Evolutionary conservation across 2,329 filamentous ascomycete genomes (phyloP), one percentile per base, ranked within the genome.

Genomic region (Fonsecaea erecta): DNA sequence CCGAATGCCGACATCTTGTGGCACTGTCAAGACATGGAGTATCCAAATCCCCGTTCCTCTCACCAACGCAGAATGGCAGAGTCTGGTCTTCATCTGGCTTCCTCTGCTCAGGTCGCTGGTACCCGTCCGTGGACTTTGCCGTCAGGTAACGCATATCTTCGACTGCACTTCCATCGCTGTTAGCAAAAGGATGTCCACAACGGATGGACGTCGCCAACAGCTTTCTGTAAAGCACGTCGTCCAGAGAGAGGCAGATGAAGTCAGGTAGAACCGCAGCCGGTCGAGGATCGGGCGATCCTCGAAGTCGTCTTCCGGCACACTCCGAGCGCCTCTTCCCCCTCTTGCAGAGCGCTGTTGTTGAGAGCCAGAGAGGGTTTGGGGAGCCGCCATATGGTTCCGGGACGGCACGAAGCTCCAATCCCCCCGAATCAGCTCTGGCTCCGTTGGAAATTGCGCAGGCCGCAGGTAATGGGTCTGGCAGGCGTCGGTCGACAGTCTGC

Each of bases 251-350:
- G 57, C 43, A 6, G 57, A 60, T n/a, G 43, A 60, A 24, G 56
- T 60, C 32, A 52, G 28, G 43, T 60, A 21, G 14, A 60, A 60
- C 6, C 43, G 48, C 3, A 55, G 46, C 9, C 51, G 46, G 60
- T 75, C 75, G 18, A 75, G 70, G 18, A 66, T 68, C 54, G 73
- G 73, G 4, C 74, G 69, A 37, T 62, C 70, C 58, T 76, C 72
- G 35, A 71, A 71, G 52, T 76, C 73, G 46, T 73, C 72, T 40
- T 62, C 64, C 1, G 74, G 74, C 54, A n/a, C n/a, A n/a, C n/a
- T n/a, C n/a, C n/a, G n/a, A n/a, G n/a, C n/a, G n/a, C n/a, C n/a
- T n/a, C n/a, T n/a, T n/a, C n/a, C n/a, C n/a, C n/a, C n/a, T n/a
- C n/a, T n/a, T n/a, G n/a, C n/a, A n/a, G n/a, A n/a, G n/a, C n/a